phyloP scores from a whole-genome alignment of 208 protist species.

The Leishmania lainsoni region DNA sequence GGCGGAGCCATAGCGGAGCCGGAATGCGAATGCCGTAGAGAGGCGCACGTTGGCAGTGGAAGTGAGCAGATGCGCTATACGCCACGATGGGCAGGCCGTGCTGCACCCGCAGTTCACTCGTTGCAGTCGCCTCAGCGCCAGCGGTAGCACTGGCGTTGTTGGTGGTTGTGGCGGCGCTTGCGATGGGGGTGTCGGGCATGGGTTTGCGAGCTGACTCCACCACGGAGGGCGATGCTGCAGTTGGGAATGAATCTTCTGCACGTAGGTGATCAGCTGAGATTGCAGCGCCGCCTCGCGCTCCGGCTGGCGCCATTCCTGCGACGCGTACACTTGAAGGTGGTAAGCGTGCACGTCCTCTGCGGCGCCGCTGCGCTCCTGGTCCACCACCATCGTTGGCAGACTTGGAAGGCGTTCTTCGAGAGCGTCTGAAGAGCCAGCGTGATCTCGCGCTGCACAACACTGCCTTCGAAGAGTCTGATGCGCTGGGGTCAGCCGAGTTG shows the following conservation, averaged over 20 bases:
- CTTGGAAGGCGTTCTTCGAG: constrained; percentile 7
- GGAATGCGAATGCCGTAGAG: constrained; percentile 30
- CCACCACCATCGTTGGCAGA: constrained; percentile 16
- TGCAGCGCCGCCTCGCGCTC: constrained; percentile 14
- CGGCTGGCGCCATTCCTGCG: background rate
- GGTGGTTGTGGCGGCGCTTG: background rate
- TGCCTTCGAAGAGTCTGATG: background rate
- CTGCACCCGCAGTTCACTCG: background rate
- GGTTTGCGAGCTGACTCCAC: background rate
- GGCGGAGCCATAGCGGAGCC: constrained; percentile 30
- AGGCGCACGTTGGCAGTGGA: constrained; percentile 41
- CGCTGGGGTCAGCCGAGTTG: background rate
- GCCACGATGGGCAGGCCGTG: constrained; percentile 21
- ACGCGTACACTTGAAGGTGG: constrained; percentile 28
- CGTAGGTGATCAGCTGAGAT: constrained; percentile 5
- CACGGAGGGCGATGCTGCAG: background rate
- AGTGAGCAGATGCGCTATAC: constrained; percentile 29
- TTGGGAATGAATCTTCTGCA: background rate
- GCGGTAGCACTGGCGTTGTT: too few relatives aligned
- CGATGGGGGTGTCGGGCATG: background rate
- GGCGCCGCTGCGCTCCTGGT: constrained; percentile 8
- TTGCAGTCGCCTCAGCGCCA: background rate
- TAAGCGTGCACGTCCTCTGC: constrained; percentile 25
- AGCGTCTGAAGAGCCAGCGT: constrained; percentile 30
- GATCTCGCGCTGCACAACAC: constrained; percentile 11